Conservation (phyloP, 306 rosid genomes). For the Notholithocarpus densiflorus region DNA sequence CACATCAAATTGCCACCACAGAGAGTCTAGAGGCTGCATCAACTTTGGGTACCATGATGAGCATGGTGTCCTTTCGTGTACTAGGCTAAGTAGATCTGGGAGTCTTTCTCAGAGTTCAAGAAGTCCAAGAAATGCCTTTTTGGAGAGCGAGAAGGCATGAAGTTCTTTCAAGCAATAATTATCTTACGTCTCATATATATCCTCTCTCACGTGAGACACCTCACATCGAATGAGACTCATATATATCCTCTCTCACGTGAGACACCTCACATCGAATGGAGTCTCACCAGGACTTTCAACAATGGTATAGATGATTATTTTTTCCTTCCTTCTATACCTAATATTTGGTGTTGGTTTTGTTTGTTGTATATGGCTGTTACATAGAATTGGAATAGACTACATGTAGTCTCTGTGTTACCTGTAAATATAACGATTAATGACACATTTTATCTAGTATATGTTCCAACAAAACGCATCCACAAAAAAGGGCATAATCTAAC, state of each 20-base stretch:
- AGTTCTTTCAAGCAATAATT: neutral
- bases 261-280: too few relatives aligned
- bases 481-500: too few relatives aligned
- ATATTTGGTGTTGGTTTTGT: neutral
- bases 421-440: neutral
- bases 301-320: neutral
- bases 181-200: too few relatives aligned
- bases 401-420: neutral
- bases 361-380: neutral
- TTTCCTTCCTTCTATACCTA: neutral
- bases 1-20: constrained; percentile 27
- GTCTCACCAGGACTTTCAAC: neutral
- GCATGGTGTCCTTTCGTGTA: neutral
- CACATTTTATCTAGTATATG: too few relatives aligned
- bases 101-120: constrained; percentile 39
- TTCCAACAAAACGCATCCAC: too few relatives aligned
- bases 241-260: too few relatives aligned
- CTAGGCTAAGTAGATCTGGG: constrained; percentile 29
- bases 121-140: constrained; percentile 33
- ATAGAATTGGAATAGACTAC: neutral
- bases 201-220: too few relatives aligned
- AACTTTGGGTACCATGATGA: constrained; percentile 32
- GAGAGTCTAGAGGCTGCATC: constrained; percentile 19
- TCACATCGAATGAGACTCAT: too few relatives aligned
- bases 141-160: constrained; percentile 21